Percentiles rank a stretch among this genome's conserved stretches.
phyloP scores from a whole-genome alignment of 2,329 filamentous ascomycete species.

The Emericellopsis atlantica region DNA sequence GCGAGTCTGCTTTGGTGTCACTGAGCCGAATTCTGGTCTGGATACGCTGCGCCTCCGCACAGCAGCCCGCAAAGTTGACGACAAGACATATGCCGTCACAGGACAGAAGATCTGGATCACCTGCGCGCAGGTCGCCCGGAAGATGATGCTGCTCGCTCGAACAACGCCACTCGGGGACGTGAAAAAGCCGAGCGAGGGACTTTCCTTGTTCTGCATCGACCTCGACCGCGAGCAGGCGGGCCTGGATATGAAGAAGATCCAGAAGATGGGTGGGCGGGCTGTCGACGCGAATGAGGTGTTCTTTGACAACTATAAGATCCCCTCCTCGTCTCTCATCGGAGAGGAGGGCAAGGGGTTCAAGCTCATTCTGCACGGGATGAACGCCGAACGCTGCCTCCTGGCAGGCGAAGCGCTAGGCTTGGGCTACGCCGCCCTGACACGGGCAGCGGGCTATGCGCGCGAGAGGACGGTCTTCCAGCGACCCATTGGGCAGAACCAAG shows the following conservation, averaged over 20 bases:
- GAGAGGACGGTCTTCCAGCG: slow-evolving; percentile 54
- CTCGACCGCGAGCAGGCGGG: slow-evolving; percentile 48
- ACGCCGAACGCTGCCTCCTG: slow-evolving; percentile 62
- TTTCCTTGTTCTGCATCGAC: slow-evolving; percentile 73
- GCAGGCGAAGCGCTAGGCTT: slow-evolving; percentile 71
- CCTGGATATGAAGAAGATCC: slow-evolving; percentile 58
- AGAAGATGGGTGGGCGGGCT: slow-evolving; percentile 75
- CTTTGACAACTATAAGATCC: slow-evolving; percentile 65
- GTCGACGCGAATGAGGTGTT: slow-evolving; percentile 83
- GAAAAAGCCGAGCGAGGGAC: slow-evolving; percentile 57
- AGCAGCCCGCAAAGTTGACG: slow-evolving; percentile 36
- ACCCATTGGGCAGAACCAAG: slow-evolving; percentile 55
- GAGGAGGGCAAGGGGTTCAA: slow-evolving; percentile 66
- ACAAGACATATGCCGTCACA: slow-evolving; percentile 47
- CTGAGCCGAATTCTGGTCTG: slow-evolving; percentile 70
- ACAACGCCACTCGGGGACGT: slow-evolving; percentile 59
- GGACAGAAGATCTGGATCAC: slow-evolving; percentile 90
- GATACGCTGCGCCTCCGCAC: slow-evolving; percentile 64
- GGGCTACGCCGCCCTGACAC: slow-evolving; percentile 57
- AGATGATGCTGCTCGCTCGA: slow-evolving; percentile 73
- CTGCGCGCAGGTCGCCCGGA: slow-evolving; percentile 66
- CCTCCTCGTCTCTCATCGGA: slow-evolving; percentile 53
- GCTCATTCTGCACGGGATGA: slow-evolving; percentile 69
- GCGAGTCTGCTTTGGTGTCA: slow-evolving; percentile 71
- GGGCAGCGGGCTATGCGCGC: slow-evolving; percentile 51